These are phyloP conservation scores for Sordaria brevicollis DNA, from an alignment of 495 filamentous ascomycete species.

Conservation along the genomic window DNA sequence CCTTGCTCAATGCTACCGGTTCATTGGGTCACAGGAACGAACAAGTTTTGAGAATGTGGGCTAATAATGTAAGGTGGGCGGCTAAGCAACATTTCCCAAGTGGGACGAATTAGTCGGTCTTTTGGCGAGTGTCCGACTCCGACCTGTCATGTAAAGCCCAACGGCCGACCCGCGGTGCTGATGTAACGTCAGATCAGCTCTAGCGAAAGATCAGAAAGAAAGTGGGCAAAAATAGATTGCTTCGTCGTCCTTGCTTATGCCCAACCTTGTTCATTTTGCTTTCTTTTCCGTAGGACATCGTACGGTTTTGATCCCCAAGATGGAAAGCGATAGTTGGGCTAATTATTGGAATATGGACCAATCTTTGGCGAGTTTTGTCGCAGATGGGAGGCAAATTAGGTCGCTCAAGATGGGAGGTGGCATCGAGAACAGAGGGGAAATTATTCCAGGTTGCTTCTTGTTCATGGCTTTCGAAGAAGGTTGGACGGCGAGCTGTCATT, in stretches of 20 bases:
- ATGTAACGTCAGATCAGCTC: background rate
- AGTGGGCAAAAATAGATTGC: background rate
- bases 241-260: background rate
- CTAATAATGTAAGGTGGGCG: background rate
- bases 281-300: background rate
- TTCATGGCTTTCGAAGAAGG: background rate
- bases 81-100: background rate
- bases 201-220: background rate
- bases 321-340: background rate
- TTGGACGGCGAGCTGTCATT: background rate
- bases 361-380: background rate
- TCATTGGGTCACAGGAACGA: background rate
- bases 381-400: background rate
- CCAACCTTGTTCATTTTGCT: background rate
- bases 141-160: background rate
- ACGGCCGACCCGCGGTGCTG: background rate
- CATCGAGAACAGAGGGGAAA: background rate
- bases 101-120: background rate
- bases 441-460: background rate
- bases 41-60: conserved; percentile 4
- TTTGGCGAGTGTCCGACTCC: background rate
- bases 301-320: background rate
- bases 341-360: background rate
- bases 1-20: background rate
- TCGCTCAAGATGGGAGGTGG: background rate